Base-by-base conservation (phyloP, 768 basidiomycete species). In the Mycena crocata region DNA sequence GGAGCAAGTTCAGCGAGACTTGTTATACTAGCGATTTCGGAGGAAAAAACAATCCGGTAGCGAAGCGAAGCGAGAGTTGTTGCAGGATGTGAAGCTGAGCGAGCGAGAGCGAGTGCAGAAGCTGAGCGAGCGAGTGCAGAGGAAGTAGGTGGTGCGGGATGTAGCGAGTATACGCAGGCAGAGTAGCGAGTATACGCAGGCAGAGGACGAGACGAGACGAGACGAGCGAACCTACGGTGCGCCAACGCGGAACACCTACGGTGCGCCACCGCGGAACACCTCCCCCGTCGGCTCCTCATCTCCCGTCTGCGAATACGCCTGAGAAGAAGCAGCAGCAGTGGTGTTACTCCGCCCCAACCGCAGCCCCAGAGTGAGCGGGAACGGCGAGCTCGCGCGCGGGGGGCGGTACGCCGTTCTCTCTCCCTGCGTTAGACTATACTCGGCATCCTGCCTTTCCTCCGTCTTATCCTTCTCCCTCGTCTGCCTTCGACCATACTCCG, bases 381-480 rank as follows among this genome's bases (percentile, higher is more conserved):
- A 62, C 5, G 60, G 60, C 60, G 60, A 62, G 60, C 60, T 17
- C 34, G 60, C 50, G 60, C 59, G 59, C 31, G 58, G 26, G 57
- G 7, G 55, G 55, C 58, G 58, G 45, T n/a, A n/a, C n/a, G n/a
- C n/a, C n/a, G n/a, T n/a, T n/a, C n/a, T n/a, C n/a, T n/a, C n/a
- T n/a, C n/a, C n/a, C 46, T 32, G 28, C 21, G 46, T 28, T 26
- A 31, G 56, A 28, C 56, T 6, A 44, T 7, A 21, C 8, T 23
- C 17, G 42, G 42, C 17, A 8, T 21, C 6, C n/a, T 10, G 42
- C 42, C 42, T 8, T 49, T 15, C 46, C 17, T 9, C 24, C 42
- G 8, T 44, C 42, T 23, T 23, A 4, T 23, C 24, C 42, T 23
- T 44, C 42, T 23, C 5, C n/a, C 21, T 44, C 42, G 8, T 23